phyloP scores from a whole-genome alignment of 345 rosid species.

The Hevea brasiliensis region DNA sequence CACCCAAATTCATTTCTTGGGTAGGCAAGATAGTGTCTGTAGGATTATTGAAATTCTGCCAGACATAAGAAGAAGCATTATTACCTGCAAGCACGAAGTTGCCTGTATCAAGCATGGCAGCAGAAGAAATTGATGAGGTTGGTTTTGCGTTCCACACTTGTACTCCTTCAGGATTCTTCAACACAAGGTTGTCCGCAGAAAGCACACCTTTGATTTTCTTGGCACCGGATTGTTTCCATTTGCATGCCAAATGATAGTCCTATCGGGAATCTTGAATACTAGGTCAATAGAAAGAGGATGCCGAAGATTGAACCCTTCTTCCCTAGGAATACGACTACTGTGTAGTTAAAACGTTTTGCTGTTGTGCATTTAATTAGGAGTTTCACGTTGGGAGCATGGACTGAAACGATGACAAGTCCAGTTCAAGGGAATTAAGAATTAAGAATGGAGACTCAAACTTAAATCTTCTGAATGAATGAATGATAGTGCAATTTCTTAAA shows the following conservation, averaged over 20 bases:
- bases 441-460: too few species aligned
- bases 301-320: too few species aligned
- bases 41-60: constrained; percentile 39
- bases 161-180: constrained; percentile 19
- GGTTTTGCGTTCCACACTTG: constrained; percentile 6
- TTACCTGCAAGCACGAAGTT: constrained; percentile 36
- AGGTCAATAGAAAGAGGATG: too few species aligned
- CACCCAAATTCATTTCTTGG: constrained; percentile 29
- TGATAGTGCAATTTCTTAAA: too few species aligned
- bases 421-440: too few species aligned
- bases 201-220: constrained; percentile 32
- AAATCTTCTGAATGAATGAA: too few species aligned
- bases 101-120: constrained; percentile 35
- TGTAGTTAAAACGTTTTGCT: too few species aligned
- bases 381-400: too few species aligned
- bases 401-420: too few species aligned
- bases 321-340: too few species aligned
- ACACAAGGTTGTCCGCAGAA: constrained; percentile 1
- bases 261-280: constrained; percentile 26
- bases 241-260: constrained; percentile 36
- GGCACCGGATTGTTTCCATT: constrained; percentile 19
- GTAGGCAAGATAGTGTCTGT: constrained; percentile 42
- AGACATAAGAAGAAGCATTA: constrained; percentile 4
- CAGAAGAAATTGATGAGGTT: constrained; percentile 6
- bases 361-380: too few species aligned